Conservation (phyloP, 108 stramenopile species). For the Stephanodiscus minutulus region DNA sequence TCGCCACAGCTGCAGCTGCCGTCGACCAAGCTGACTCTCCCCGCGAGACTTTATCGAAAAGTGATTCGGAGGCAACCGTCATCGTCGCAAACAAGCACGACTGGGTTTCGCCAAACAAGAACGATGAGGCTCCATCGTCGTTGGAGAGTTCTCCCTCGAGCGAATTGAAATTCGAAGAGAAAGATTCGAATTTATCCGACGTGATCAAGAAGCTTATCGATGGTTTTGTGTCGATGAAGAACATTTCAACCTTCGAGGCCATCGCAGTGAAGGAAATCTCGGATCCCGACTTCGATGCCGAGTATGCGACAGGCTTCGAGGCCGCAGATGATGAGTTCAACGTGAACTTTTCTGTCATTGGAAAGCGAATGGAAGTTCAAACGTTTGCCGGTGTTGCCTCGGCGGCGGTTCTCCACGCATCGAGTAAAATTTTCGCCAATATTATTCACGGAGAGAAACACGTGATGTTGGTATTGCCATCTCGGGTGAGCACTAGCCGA, state of each 20-base stretch:
- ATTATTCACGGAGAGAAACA: slow-evolving; percentile 36
- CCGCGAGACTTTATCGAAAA: slow-evolving; percentile 1
- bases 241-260: neutral
- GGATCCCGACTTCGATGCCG: neutral
- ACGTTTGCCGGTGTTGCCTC: neutral
- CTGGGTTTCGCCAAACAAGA: slow-evolving; percentile 44
- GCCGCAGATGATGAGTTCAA: neutral
- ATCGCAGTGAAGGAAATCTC: neutral
- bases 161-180: slow-evolving; percentile 10
- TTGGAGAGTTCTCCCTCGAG: slow-evolving; percentile 17
- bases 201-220: neutral
- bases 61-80: neutral
- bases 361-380: slow-evolving; percentile 18
- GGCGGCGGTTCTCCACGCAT: slow-evolving; percentile 20
- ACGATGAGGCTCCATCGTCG: slow-evolving; percentile 24
- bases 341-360: slow-evolving; percentile 12
- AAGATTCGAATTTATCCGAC: neutral
- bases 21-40: slow-evolving; percentile 3
- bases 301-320: slow-evolving; percentile 1
- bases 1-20: neutral
- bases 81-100: slow-evolving; percentile 9
- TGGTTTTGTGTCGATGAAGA: neutral
- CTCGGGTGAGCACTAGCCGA: slow-evolving; percentile 17
- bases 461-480: slow-evolving; percentile 24
- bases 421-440: slow-evolving; percentile 20